These are phyloP conservation scores for Naganishia cerealis DNA, from an alignment of 1,284 basidiomycete genomes.

Conservation along the genomic window DNA sequence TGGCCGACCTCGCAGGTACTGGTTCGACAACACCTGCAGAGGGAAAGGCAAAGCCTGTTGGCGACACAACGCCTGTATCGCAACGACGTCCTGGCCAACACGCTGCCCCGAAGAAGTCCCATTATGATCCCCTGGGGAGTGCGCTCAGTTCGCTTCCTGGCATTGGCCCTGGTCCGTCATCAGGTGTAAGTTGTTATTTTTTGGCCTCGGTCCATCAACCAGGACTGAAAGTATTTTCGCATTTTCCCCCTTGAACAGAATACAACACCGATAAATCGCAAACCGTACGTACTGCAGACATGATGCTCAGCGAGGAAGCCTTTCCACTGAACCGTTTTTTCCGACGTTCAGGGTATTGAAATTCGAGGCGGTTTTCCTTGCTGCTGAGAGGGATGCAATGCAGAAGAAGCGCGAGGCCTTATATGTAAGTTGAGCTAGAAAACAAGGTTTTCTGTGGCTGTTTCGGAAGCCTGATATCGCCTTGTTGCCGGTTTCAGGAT, in stretches of 20 bases:
- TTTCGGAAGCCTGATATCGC: not conserved
- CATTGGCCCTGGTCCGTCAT: not conserved
- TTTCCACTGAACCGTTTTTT: not conserved
- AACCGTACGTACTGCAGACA: conserved; percentile 9
- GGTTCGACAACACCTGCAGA: conserved; percentile 9
- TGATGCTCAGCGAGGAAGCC: not conserved
- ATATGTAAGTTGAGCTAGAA: conserved; percentile 4
- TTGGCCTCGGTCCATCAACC: not conserved
- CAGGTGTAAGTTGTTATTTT: conserved; percentile 1
- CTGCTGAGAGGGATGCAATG: not conserved
- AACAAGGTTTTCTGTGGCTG: too few species aligned
- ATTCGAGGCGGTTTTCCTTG: not conserved
- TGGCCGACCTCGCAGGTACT: conserved; percentile 5
- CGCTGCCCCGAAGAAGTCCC: conserved; percentile 12
- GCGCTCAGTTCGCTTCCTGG: conserved; percentile 22
- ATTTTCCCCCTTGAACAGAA: not conserved
- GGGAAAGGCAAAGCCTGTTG: conserved; percentile 5
- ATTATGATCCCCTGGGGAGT: conserved; percentile 19
- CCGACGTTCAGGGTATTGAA: not conserved
- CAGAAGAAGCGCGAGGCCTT: conserved; percentile 2
- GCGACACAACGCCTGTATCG: not conserved
- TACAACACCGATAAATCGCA: conserved; percentile 19
- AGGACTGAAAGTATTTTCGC: not conserved
- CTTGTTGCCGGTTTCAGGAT: not conserved
- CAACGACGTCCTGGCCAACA: not conserved